Evolutionary conservation across 192 early-diverging fungal genomes (phyloP).

Genomic region (Backusella psychrophila): DNA sequence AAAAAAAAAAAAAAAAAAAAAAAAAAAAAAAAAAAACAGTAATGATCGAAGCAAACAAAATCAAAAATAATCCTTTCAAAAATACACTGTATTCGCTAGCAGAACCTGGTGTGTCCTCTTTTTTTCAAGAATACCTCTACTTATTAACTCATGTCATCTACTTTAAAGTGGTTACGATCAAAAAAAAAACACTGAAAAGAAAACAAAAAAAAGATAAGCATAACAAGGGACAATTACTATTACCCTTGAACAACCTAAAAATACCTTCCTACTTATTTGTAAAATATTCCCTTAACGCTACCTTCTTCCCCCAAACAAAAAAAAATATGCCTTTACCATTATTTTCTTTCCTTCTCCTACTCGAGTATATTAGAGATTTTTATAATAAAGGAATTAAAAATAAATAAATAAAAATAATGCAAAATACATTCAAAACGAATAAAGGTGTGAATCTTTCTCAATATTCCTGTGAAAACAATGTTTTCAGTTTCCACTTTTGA

Average conservation of each 20-base stretch:
- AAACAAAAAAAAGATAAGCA: conserved; percentile 9
- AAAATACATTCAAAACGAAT: conserved; percentile 2
- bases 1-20: neutral
- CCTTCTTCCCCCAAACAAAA: neutral
- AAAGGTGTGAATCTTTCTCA: neutral
- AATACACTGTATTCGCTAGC: neutral
- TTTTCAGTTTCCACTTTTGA: neutral
- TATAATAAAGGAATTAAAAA: conserved; percentile 1
- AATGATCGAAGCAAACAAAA: conserved; percentile 6
- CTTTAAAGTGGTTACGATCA: neutral
- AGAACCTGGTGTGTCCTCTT: neutral
- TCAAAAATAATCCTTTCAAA: neutral
- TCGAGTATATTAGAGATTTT: conserved; percentile 3
- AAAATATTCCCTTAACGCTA: conserved; percentile 5
- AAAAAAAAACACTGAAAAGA: neutral
- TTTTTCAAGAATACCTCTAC: neutral
- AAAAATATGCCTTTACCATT: conserved; percentile 8
- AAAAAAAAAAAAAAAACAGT: neutral
- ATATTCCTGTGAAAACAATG: neutral
- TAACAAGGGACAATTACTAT: neutral
- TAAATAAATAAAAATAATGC: neutral
- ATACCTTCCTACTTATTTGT: conserved; percentile 5
- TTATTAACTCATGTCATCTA: neutral
- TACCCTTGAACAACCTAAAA: conserved; percentile 1
- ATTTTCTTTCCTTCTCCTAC: neutral